A percentile compares a stretch with the other conserved stretches of the same genome.
phyloP scores from a whole-genome alignment of 2,329 filamentous ascomycete species.

The Xylariaceae sp. region DNA sequence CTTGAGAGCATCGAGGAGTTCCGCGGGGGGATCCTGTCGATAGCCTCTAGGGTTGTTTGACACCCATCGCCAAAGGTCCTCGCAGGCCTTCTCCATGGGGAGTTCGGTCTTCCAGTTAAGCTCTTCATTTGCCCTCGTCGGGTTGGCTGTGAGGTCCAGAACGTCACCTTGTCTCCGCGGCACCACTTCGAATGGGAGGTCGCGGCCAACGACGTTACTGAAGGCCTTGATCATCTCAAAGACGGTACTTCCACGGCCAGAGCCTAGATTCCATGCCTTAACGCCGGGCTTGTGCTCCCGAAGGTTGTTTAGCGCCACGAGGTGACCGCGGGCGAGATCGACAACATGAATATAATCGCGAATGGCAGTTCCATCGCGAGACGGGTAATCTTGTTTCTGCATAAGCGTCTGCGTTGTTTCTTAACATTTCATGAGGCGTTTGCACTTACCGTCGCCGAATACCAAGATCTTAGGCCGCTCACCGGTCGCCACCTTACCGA shows the following conservation, averaged over 20 bases:
- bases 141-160: conserved; percentile 89
- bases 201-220: conserved; percentile 74
- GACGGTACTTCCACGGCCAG: conserved; percentile 89
- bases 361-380: conserved; percentile 86
- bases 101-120: conserved; percentile 87
- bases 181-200: conserved; percentile 81
- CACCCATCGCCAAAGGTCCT: conserved; percentile 95
- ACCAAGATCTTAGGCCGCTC: conserved; percentile 91
- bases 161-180: conserved; percentile 83
- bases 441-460: conserved; percentile 74
- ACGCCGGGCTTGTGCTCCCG: conserved; percentile 80
- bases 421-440: background rate
- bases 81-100: conserved; percentile 87
- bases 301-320: conserved; percentile 86
- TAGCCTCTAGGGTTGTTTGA: conserved; percentile 95
- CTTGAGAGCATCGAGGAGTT: conserved; percentile 64
- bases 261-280: conserved; percentile 94
- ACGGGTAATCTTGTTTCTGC: conserved; percentile 67
- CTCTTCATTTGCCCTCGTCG: conserved; percentile 79
- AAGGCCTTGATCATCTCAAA: conserved; percentile 98
- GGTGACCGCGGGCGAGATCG: conserved; percentile 79
- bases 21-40: conserved; percentile 79
- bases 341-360: conserved; percentile 98
- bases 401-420: conserved; percentile 3
- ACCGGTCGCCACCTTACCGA: conserved; percentile 93